Evolutionary conservation across 2,329 filamentous ascomycete species (phyloP), one percentile per base, ranked within the genome.

Genomic region (Aspergillus nomiae): DNA sequence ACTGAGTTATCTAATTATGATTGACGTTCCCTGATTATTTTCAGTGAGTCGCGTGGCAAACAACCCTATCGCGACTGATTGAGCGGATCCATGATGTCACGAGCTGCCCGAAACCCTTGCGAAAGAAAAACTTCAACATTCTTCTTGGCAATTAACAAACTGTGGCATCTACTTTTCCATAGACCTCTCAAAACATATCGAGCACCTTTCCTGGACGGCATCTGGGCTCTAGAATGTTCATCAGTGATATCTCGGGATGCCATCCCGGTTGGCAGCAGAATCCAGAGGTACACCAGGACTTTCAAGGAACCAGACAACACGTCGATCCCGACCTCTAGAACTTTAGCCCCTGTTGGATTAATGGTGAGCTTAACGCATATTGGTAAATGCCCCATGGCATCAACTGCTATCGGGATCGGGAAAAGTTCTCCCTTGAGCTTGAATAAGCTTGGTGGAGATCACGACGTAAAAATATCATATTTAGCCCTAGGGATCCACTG

Each of bases 131-230:
- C 9, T 4, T n/a, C 38, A n/a, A 34, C 2, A 0, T n/a, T n/a
- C 16, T 10, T n/a, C 16, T 41, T 41, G 38, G 38, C 16, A 41
- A 41, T 3, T 7, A 41, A 9, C 38, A 41, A 8, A 41, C 8
- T 2, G 0, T 9, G 8, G 2, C 19, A 16, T 41, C 14, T n/a
- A 3, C 5, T 11, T 34, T 14, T 12, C 9, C 0, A 19, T 3
- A 1, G 19, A 2, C 1, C 11, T 10, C n/a, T 10, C 14, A 34
- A 34, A 34, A n/a, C 1, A 4, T 11, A 53, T 34, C 4, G 30
- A 28, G 8, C 50, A 32, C 26, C 8, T n/a, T 12, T 8, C 8
- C 8, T 26, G 9, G 9, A 21, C 4, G 8, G 10, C 1, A 28
- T 4, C 14, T 19, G 1, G 26, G 14, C 34, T 16, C 16, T 53